A percentile compares a stretch with the other conserved stretches of the same genome.
These are phyloP conservation scores for Achaetomium macrosporum DNA, from an alignment of 2,329 filamentous ascomycete genomes.

Conservation along the genomic window DNA sequence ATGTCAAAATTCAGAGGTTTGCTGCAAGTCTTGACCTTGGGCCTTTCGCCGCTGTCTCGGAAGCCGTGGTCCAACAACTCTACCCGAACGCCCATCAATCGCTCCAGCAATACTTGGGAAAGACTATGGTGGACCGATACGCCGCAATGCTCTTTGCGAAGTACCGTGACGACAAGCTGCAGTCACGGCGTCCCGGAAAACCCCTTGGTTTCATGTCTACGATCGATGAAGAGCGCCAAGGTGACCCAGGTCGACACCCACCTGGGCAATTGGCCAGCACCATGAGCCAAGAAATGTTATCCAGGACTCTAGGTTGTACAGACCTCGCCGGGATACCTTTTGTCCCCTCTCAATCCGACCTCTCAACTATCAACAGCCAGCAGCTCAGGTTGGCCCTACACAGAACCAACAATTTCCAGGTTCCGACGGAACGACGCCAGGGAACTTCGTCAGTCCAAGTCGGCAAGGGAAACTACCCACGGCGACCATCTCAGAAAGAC, in stretches of 20 bases:
- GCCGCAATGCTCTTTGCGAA: not conserved
- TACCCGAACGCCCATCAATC: not conserved
- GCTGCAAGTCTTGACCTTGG: not conserved
- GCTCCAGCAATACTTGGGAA: not conserved
- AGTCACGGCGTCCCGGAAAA: not conserved
- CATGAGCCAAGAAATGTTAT: not conserved
- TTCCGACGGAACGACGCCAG: not conserved
- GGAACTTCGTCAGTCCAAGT: not conserved
- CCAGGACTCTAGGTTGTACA: not conserved
- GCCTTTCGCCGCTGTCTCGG: not conserved
- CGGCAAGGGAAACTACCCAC: not conserved
- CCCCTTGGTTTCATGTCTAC: not conserved
- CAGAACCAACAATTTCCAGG: not conserved
- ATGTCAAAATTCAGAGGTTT: not conserved
- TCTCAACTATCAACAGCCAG: not conserved
- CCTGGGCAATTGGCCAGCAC: not conserved
- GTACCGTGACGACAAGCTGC: not conserved
- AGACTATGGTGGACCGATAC: not conserved
- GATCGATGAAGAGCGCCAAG: not conserved
- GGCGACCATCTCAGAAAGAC: not conserved
- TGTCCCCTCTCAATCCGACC: not conserved
- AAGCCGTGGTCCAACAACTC: not conserved
- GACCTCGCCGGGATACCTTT: not conserved
- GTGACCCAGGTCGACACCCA: not conserved
- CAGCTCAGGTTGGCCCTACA: not conserved